Evolutionary conservation across 768 basidiomycete species (phyloP).

Genomic region (Panaeolus cyanescens): DNA sequence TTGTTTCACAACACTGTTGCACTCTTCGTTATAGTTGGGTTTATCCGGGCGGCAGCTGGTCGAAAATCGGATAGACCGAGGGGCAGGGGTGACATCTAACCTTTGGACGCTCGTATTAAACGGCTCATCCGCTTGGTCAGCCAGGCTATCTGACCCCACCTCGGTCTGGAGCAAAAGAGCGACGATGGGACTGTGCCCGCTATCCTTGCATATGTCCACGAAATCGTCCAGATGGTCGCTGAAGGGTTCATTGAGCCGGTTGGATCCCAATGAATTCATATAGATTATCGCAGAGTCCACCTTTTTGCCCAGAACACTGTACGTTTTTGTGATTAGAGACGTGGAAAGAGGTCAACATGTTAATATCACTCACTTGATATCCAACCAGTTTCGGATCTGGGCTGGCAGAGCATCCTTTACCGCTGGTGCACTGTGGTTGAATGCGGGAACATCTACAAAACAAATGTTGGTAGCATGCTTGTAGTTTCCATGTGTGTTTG

Average conservation of each 20-base stretch:
- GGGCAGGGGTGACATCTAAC: neutral
- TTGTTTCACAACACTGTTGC: neutral
- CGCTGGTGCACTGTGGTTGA: neutral
- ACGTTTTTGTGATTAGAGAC: neutral
- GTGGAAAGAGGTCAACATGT: neutral
- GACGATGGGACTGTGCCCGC: neutral
- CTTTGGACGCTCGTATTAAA: neutral
- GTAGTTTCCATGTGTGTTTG: neutral
- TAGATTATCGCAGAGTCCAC: neutral
- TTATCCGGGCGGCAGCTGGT: neutral
- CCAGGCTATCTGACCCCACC: neutral
- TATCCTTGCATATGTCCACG: neutral
- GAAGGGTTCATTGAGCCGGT: neutral
- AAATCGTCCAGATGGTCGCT: neutral
- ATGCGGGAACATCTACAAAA: neutral
- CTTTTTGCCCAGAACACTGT: neutral
- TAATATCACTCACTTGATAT: neutral
- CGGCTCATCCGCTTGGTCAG: neutral
- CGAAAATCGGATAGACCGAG: neutral
- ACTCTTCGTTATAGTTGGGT: neutral
- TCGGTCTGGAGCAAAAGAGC: neutral
- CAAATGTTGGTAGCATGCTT: neutral
- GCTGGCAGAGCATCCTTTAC: neutral
- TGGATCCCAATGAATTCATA: neutral
- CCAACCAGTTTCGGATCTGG: neutral